Evolutionary conservation across 2,329 filamentous ascomycete genomes (phyloP).

Genomic region (Aspergillus tanneri): DNA sequence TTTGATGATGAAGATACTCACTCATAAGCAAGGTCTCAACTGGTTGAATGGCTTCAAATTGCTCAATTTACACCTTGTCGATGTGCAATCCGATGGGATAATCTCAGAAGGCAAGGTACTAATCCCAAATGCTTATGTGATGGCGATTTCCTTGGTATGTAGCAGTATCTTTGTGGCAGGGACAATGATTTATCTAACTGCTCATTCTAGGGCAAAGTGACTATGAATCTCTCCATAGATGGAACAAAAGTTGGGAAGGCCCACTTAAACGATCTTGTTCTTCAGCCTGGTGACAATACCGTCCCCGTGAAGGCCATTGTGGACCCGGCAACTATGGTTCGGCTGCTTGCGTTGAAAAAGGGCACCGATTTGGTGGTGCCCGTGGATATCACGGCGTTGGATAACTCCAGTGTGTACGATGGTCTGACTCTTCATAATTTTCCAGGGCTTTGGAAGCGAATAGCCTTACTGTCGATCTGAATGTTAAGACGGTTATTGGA

Average conservation of each 20-base stretch:
- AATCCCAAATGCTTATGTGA: constrained; percentile 60
- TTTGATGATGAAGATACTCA: neutral
- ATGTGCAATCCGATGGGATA: constrained; percentile 43
- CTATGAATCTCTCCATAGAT: constrained; percentile 52
- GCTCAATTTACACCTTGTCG: constrained; percentile 49
- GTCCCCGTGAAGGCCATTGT: constrained; percentile 51
- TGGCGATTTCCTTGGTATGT: constrained; percentile 53
- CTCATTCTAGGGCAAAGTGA: constrained; percentile 52
- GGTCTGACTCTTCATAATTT: constrained; percentile 56
- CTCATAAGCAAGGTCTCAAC: constrained; percentile 57
- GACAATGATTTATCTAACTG: constrained; percentile 7
- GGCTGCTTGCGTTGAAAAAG: constrained; percentile 38
- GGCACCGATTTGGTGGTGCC: constrained; percentile 53
- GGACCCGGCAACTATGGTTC: constrained; percentile 43
- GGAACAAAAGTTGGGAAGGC: constrained; percentile 52
- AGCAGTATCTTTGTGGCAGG: neutral
- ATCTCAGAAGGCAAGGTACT: constrained; percentile 56
- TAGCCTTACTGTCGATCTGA: constrained; percentile 46
- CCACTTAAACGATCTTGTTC: constrained; percentile 51
- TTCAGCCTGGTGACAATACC: constrained; percentile 56
- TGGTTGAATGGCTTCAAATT: constrained; percentile 53
- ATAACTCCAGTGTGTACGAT: constrained; percentile 49
- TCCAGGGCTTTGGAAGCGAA: constrained; percentile 51
- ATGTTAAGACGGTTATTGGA: constrained; percentile 26
- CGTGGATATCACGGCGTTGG: constrained; percentile 51